These are phyloP conservation scores for Xylaria acuta DNA, from an alignment of 495 filamentous ascomycete genomes.

Conservation along the genomic window DNA sequence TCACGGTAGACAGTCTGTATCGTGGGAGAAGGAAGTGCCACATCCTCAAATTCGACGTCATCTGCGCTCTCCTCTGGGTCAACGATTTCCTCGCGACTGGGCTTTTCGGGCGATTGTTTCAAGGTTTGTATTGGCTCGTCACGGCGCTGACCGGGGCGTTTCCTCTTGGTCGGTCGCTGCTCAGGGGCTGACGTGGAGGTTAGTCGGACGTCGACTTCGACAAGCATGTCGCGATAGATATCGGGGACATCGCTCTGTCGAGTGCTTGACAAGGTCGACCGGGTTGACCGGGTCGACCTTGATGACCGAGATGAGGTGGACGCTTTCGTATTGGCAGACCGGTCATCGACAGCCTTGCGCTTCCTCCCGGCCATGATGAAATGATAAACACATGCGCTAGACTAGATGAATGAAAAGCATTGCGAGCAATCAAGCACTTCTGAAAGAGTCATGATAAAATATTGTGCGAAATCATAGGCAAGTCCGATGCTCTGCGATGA, in stretches of 20 bases:
- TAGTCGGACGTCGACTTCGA: conserved; percentile 60
- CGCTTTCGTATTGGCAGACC: conserved; percentile 31
- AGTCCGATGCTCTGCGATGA: background rate
- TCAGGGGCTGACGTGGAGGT: conserved; percentile 19
- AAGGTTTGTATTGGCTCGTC: conserved; percentile 10
- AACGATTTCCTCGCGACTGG: conserved; percentile 11
- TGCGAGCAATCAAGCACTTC: background rate
- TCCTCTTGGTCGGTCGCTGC: conserved; percentile 49
- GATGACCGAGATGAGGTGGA: background rate
- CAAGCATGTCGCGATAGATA: conserved; percentile 72
- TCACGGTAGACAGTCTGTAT: conserved; percentile 36
- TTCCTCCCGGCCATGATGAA: conserved; percentile 38
- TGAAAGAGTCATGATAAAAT: background rate
- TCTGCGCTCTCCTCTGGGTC: conserved; percentile 41
- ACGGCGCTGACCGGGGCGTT: conserved; percentile 48
- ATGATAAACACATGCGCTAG: background rate
- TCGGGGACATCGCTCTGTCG: conserved; percentile 50
- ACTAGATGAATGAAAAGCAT: background rate
- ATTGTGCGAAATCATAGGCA: background rate
- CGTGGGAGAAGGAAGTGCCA: conserved; percentile 33
- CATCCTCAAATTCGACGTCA: conserved; percentile 45
- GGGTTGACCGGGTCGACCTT: conserved; percentile 27
- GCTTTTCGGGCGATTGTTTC: conserved; percentile 24
- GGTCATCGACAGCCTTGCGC: conserved; percentile 27
- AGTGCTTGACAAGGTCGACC: conserved; percentile 32